Base-by-base conservation (phyloP, 495 filamentous ascomycete species). In the Xylaria castorea region DNA sequence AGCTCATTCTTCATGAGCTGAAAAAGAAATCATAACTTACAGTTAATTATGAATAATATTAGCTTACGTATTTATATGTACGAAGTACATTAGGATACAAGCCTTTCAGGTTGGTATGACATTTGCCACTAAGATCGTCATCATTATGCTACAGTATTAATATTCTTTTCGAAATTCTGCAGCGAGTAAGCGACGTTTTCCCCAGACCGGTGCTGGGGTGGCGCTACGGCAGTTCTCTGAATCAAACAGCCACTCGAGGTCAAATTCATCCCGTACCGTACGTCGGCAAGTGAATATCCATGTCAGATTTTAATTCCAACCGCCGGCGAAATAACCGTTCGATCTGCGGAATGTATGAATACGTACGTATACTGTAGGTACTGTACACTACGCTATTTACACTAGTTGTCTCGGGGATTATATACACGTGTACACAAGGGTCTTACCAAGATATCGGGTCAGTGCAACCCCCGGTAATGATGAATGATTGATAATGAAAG, bases 371-470 rank as follows among this genome's bases (percentile, higher is more conserved):
- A n/a, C n/a, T n/a, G n/a, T n/a, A 9, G n/a, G n/a, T 25, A 51
- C 22, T 51, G 22, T 53, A 53, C 22, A 53, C 50, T 53, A 27
- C 3, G 5, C 16, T 46, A 46, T 20, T 53, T 6, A n/a, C 5
- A 20, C 5, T 36, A 40, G 58, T n/a, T 64, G 11, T 46, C 61
- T 44, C 61, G 61, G 61, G 14, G 22, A 61, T 57, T 61, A 61
- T 57, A 32, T 30, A 12, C 38, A 42, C 38, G 38, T 42, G 38
- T 42, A 64, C 32, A 14, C 67, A 30, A 60, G 55, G 67, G 53
- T 48, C 58, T 71, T 71, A 71, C 68, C 68, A 63, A 40, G 40
- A 71, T 55, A 63, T 71, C 68, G 68, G 68, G 68, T 71, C 68
- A 14, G 25, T 38, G 58, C 20, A 16, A 42, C 22, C 18, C 38